phyloP scores from a whole-genome alignment of 371 early-diverging fungal species.

The Dichotomocladium elegans region DNA sequence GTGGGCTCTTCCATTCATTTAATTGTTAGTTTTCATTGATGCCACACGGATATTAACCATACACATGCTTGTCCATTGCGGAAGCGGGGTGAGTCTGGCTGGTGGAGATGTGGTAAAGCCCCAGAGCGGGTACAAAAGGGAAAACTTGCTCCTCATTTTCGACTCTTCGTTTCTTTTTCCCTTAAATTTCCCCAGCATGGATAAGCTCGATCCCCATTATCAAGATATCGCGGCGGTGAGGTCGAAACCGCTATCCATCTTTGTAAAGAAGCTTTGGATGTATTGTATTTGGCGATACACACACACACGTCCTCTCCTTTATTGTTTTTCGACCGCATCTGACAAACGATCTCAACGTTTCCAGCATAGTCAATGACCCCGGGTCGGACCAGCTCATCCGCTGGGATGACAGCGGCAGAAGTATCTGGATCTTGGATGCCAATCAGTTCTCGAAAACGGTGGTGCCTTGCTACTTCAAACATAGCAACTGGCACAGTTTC shows the following conservation, averaged over 20 bases:
- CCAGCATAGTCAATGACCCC: constrained; percentile 68
- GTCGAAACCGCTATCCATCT: constrained; percentile 49
- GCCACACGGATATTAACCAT: too few species aligned
- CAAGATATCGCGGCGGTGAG: neutral
- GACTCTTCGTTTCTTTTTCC: neutral
- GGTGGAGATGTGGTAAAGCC: too few species aligned
- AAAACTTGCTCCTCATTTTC: constrained; percentile 4
- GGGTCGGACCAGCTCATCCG: constrained; percentile 60
- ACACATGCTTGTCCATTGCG: too few species aligned
- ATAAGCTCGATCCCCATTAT: neutral
- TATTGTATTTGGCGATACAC: constrained; percentile 12
- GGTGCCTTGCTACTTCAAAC: constrained; percentile 86
- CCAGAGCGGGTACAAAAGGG: too few species aligned
- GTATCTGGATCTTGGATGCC: constrained; percentile 62
- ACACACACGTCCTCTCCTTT: neutral
- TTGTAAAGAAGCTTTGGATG: constrained; percentile 68
- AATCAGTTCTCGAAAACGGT: constrained; percentile 83
- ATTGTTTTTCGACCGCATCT: neutral
- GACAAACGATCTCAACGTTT: neutral
- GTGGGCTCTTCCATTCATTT: too few species aligned
- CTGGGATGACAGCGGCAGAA: constrained; percentile 72
- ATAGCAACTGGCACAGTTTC: constrained; percentile 90
- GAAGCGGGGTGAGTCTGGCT: too few species aligned
- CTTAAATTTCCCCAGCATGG: neutral
- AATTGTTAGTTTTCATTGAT: too few species aligned